phyloP scores from a whole-genome alignment of 176 grass and related monocot genomes.

The Triticum turgidum region DNA sequence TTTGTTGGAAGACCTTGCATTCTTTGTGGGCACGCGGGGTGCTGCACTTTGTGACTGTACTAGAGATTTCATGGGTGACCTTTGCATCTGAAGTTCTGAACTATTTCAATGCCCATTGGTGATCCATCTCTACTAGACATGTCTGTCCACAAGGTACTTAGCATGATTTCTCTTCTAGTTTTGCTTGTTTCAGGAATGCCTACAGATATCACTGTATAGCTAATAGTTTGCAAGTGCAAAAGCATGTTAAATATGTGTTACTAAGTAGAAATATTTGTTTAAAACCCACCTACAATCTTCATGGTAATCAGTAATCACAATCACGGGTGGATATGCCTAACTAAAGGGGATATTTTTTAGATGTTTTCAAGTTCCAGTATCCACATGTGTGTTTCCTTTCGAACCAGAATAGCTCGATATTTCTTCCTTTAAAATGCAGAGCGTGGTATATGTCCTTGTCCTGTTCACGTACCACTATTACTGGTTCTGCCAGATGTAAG shows the following conservation, averaged over 20 bases:
- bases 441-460: neutral
- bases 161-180: neutral
- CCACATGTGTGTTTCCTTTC: neutral
- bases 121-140: constrained; percentile 37
- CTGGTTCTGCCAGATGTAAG: constrained; percentile 22
- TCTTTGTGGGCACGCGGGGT: neutral
- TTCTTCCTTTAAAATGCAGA: neutral
- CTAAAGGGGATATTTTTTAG: neutral
- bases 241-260: no score
- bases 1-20: constrained; percentile 15
- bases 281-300: neutral
- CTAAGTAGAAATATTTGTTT: neutral
- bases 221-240: no score
- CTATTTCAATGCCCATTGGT: constrained; percentile 40
- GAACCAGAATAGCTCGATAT: neutral
- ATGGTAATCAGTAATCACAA: neutral
- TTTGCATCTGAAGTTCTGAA: constrained; percentile 26
- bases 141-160: constrained; percentile 36
- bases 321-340: neutral
- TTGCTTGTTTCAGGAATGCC: constrained; percentile 27
- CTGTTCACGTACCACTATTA: neutral
- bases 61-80: constrained; percentile 36
- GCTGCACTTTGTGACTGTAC: constrained; percentile 16
- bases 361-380: neutral
- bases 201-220: constrained; percentile 47